A percentile compares a stretch with the other conserved stretches of the same genome.
Evolutionary conservation across 202 grass and related monocot genomes (phyloP).

Genomic region (Carex arenaria): DNA sequence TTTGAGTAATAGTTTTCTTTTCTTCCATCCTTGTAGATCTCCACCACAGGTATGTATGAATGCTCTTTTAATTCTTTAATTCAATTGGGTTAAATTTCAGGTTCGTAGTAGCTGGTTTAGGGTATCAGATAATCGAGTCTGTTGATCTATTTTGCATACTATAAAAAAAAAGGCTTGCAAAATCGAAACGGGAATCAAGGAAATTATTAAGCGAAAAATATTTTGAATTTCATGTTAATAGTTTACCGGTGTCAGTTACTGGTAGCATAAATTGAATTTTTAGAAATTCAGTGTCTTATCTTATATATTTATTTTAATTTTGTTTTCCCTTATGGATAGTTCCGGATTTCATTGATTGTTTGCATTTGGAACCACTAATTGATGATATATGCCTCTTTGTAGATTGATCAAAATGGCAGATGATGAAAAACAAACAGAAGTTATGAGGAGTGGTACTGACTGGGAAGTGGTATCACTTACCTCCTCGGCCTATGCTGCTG

Average conservation of each 20-base stretch:
- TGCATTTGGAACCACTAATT: background rate
- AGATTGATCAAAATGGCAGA: conserved; percentile 22
- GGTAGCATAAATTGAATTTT: background rate
- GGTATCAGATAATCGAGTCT: background rate
- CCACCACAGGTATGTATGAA: background rate
- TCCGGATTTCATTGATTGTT: background rate
- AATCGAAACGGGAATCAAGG: background rate
- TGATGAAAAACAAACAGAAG: conserved; percentile 20
- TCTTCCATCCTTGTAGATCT: conserved; percentile 11
- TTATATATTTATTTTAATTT: background rate
- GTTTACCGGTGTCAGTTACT: background rate
- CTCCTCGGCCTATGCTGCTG: conserved; percentile 52
- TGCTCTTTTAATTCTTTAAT: conserved; percentile 7
- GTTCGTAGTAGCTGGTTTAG: background rate
- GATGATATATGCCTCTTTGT: background rate
- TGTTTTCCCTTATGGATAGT: background rate
- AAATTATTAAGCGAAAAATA: background rate
- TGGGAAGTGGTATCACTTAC: conserved; percentile 89
- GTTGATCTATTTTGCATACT: background rate
- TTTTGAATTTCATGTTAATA: background rate
- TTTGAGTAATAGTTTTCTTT: conserved; percentile 9
- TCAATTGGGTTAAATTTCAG: background rate
- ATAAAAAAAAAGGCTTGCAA: background rate
- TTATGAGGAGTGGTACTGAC: conserved; percentile 35
- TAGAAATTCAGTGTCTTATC: background rate